These are phyloP conservation scores for Irpex rosettiformis DNA, from an alignment of 1,284 basidiomycete genomes.

Conservation along the genomic window DNA sequence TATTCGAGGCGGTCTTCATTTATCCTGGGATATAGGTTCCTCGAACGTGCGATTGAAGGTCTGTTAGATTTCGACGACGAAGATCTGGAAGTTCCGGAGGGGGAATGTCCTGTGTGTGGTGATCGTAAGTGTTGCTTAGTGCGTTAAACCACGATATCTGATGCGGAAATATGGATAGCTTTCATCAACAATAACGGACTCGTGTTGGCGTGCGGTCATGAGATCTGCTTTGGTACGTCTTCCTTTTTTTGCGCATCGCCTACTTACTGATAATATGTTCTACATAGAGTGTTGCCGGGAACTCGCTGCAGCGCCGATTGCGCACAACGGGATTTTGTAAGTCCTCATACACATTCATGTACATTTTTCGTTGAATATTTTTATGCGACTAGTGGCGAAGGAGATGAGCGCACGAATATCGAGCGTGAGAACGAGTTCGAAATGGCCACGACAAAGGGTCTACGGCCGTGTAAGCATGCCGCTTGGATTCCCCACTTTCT, in stretches of 20 bases:
- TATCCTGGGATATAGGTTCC: slow-evolving; percentile 30
- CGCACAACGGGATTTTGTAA: slow-evolving; percentile 57
- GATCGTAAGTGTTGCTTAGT: slow-evolving; percentile 38
- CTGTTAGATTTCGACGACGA: slow-evolving; percentile 41
- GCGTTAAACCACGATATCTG: neutral
- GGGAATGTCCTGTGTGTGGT: slow-evolving; percentile 50
- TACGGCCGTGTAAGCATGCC: slow-evolving; percentile 48
- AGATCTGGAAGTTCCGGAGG: slow-evolving; percentile 31
- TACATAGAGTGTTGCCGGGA: slow-evolving; percentile 48
- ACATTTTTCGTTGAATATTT: neutral
- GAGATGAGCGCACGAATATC: slow-evolving; percentile 51
- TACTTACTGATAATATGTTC: neutral
- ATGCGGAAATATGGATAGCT: slow-evolving; percentile 29
- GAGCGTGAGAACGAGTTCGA: slow-evolving; percentile 54
- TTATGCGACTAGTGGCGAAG: slow-evolving; percentile 43
- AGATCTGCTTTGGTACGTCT: slow-evolving; percentile 54
- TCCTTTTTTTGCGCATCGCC: neutral
- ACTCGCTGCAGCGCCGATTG: slow-evolving; percentile 44
- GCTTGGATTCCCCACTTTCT: no score
- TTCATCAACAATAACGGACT: slow-evolving; percentile 46
- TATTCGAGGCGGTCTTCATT: no score
- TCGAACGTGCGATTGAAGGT: slow-evolving; percentile 41
- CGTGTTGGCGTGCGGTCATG: slow-evolving; percentile 55
- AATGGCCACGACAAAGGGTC: slow-evolving; percentile 49
- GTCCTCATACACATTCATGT: slow-evolving; percentile 16